These are phyloP conservation scores for Cryptococcus maquisensis DNA, from an alignment of 1,284 basidiomycete species.

Conservation along the genomic window DNA sequence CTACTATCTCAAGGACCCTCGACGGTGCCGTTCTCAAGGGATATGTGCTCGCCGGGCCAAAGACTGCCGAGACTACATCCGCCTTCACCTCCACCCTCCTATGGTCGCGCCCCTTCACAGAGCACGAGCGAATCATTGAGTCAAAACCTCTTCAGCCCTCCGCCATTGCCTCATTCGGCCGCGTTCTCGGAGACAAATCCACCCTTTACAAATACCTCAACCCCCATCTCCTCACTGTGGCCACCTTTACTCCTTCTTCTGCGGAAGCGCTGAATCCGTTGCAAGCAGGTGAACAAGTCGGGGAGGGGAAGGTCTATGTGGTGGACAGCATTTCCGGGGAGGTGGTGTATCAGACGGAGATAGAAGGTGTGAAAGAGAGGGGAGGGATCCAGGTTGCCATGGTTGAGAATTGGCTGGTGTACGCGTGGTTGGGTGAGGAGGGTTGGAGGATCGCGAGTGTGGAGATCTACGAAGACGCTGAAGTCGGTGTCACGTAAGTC, in stretches of 20 bases:
- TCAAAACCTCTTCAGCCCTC: slow-evolving; percentile 40
- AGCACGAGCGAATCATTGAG: slow-evolving; percentile 54
- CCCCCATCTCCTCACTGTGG: slow-evolving; percentile 66
- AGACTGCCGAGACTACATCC: not conserved
- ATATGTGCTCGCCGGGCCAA: not conserved
- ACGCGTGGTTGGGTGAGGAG: slow-evolving; percentile 57
- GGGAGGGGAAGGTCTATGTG: slow-evolving; percentile 61
- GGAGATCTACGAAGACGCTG: slow-evolving; percentile 79
- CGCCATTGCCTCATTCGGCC: slow-evolving; percentile 70
- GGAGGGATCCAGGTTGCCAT: slow-evolving; percentile 61
- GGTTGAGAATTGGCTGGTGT: slow-evolving; percentile 91
- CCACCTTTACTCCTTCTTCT: slow-evolving; percentile 54
- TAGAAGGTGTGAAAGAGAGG: slow-evolving; percentile 40
- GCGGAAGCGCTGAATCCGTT: not conserved
- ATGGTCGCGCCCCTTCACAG: slow-evolving; percentile 62
- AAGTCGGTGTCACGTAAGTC: slow-evolving; percentile 63
- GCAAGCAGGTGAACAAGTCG: slow-evolving; percentile 1
- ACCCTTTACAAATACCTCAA: slow-evolving; percentile 95
- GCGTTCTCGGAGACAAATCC: slow-evolving; percentile 77
- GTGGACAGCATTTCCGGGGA: slow-evolving; percentile 75
- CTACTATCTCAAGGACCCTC: slow-evolving; percentile 12
- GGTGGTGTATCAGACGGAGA: slow-evolving; percentile 60
- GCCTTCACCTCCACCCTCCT: slow-evolving; percentile 8
- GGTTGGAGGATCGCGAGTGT: slow-evolving; percentile 70
- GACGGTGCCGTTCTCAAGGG: slow-evolving; percentile 22